Conservation (phyloP, 169 alveolate genomes). For the Eimeria falciformis region DNA sequence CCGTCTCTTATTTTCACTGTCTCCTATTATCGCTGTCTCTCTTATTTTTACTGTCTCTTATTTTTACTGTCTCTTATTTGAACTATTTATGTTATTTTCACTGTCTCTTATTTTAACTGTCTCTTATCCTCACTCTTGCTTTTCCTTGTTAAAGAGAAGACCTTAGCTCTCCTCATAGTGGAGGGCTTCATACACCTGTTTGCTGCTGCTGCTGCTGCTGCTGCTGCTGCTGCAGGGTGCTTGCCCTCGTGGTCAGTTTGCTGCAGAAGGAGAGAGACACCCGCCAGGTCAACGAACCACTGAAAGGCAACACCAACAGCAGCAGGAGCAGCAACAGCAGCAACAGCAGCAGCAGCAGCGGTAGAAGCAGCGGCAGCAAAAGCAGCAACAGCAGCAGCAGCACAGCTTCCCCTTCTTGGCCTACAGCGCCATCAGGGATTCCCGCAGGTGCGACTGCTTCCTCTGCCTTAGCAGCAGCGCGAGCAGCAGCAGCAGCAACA, state of each 20-base stretch:
- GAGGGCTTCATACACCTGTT: neutral
- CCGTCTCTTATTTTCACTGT: no score
- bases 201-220: slow-evolving; percentile 1
- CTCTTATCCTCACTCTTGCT: no score
- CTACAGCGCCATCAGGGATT: neutral
- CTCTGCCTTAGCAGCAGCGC: neutral
- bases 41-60: no score
- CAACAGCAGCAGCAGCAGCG: neutral
- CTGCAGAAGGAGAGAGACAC: neutral
- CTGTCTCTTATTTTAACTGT: no score
- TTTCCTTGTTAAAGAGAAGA: no score
- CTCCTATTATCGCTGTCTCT: no score
- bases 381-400: neutral
- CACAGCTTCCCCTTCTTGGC: neutral
- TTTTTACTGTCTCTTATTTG: no score
- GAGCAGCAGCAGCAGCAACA: neutral
- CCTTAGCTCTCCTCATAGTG: neutral
- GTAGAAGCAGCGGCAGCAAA: neutral
- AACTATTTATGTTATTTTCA: no score
- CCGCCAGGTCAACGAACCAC: neutral
- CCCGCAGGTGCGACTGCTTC: neutral
- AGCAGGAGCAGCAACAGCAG: neutral
- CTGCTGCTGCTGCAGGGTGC: neutral
- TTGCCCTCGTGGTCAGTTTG: neutral
- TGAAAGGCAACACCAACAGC: neutral